These are phyloP conservation scores for Penicillium fuscoglaucum DNA, from an alignment of 2,329 filamentous ascomycete species.

Conservation along the genomic window DNA sequence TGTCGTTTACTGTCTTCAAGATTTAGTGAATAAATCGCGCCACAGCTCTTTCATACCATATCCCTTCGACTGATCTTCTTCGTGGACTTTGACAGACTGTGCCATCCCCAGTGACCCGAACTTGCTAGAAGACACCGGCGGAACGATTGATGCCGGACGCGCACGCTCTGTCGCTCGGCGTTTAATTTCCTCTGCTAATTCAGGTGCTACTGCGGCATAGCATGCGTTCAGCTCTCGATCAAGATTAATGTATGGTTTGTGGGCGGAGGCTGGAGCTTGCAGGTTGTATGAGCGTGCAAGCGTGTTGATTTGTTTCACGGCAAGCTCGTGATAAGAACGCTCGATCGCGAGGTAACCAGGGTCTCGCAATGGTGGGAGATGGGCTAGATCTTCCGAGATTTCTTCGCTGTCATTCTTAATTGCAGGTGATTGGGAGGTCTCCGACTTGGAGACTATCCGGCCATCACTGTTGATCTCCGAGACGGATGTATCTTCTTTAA, in stretches of 20 bases:
- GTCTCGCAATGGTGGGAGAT: slow-evolving; percentile 71
- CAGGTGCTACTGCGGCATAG: slow-evolving; percentile 81
- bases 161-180: slow-evolving; percentile 59
- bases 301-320: slow-evolving; percentile 74
- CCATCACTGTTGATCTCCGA: slow-evolving; percentile 31
- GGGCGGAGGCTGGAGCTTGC: slow-evolving; percentile 87
- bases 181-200: slow-evolving; percentile 69
- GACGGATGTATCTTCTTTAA: slow-evolving; percentile 13
- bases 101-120: slow-evolving; percentile 60
- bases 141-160: slow-evolving; percentile 36
- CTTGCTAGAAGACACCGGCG: slow-evolving; percentile 51
- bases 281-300: slow-evolving; percentile 89
- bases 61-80: slow-evolving; percentile 66
- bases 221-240: slow-evolving; percentile 78
- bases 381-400: slow-evolving; percentile 30
- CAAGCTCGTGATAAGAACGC: slow-evolving; percentile 70
- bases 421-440: not conserved
- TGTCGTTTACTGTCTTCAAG: not conserved
- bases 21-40: slow-evolving; percentile 68
- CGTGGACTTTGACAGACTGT: slow-evolving; percentile 62
- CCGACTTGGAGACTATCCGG: slow-evolving; percentile 17
- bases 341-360: slow-evolving; percentile 72
- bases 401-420: slow-evolving; percentile 10
- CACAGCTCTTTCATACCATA: slow-evolving; percentile 91
- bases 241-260: slow-evolving; percentile 86